A percentile compares a stretch with the other conserved stretches of the same genome.
Evolutionary conservation across 2,329 filamentous ascomycete genomes (phyloP).

Genomic region (Thielaviopsis musarum): DNA sequence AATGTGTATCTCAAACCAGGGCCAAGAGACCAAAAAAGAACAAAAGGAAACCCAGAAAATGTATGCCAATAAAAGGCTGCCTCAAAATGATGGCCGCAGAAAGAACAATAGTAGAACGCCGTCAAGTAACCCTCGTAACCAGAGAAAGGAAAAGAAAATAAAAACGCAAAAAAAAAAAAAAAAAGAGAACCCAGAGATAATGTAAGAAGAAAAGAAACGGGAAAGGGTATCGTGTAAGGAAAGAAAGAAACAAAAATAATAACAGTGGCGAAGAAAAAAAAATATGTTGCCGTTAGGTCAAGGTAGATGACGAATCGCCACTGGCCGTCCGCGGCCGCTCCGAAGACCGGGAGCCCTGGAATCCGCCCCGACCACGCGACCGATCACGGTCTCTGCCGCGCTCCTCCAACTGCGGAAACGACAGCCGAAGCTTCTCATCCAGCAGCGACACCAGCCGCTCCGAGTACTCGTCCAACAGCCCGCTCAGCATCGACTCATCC

Average conservation of each 20-base stretch:
- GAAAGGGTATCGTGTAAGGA: not conserved
- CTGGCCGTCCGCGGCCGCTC: constrained; percentile 20
- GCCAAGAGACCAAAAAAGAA: not conserved
- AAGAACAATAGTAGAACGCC: too few species aligned
- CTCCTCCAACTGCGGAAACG: constrained; percentile 20
- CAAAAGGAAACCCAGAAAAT: not conserved
- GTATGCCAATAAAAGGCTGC: not conserved
- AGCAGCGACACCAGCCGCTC: constrained; percentile 54
- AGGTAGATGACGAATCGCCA: constrained; percentile 19
- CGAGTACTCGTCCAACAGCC: constrained; percentile 58
- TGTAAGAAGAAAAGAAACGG: not conserved
- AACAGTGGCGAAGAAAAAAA: not conserved
- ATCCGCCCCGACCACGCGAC: not conserved
- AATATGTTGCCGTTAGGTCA: constrained; percentile 1
- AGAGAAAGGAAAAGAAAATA: not conserved
- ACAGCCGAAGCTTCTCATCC: constrained; percentile 50
- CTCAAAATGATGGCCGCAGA: too few species aligned
- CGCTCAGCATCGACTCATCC: constrained; percentile 41
- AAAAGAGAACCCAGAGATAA: not conserved
- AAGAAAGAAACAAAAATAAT: not conserved
- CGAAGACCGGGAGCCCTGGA: constrained; percentile 14
- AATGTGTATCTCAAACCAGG: not conserved
- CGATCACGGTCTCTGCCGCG: constrained; percentile 5
- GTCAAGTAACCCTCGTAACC: too few species aligned
- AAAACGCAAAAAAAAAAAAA: not conserved